Base-by-base conservation (phyloP, 2,329 filamentous ascomycete genomes). In the Domatiomyces catenatus region DNA sequence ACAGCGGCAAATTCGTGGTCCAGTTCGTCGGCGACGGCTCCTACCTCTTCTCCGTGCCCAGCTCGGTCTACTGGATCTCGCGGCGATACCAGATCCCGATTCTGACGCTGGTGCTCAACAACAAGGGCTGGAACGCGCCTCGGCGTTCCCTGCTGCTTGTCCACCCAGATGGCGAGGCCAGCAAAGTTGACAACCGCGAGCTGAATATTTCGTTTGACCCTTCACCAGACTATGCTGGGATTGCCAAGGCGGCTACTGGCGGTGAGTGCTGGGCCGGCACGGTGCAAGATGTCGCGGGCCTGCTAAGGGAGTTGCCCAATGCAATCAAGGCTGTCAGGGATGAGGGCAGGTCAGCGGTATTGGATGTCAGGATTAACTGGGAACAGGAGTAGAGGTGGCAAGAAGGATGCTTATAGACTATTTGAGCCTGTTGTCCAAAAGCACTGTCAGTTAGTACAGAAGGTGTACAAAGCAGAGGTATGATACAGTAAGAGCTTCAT, bases 101-200 rank as follows among this genome's bases (percentile, higher is more conserved):
- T 10, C 64, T 84, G 36, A 82, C 79, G 0, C 78, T 84, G 44
- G 77, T 84, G 8, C 63, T 84, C 48, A 84, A 84, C 61, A 84
- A 84, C 60, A 77, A 81, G 64, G 80, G 81, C 44, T 84, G 81
- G 81, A 81, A 84, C 59, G 81, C 80, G 0, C 81, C 81, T 0
- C 68, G 75, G 4, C 70, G 71, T 50, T 79, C 74, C 15, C 69
- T 84, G 61, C 64, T 81, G 18, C 71, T 84, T 8, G 80, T 84
- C 1, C 80, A 84, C 59, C 81, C 81, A 0, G 67, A 80, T 39
- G 81, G 81, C 8, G 70, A 75, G 48, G 80, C 77, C 1, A 75
- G 72, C 1, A 78, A 77, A 51, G 77, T 75, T 2, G 74, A 71
- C 42, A 83, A 83, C 53, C 74, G 77, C 53, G 79, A 80, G 46